Conservation (phyloP, 2,329 filamentous ascomycete species). For the Alternaria longipes region DNA sequence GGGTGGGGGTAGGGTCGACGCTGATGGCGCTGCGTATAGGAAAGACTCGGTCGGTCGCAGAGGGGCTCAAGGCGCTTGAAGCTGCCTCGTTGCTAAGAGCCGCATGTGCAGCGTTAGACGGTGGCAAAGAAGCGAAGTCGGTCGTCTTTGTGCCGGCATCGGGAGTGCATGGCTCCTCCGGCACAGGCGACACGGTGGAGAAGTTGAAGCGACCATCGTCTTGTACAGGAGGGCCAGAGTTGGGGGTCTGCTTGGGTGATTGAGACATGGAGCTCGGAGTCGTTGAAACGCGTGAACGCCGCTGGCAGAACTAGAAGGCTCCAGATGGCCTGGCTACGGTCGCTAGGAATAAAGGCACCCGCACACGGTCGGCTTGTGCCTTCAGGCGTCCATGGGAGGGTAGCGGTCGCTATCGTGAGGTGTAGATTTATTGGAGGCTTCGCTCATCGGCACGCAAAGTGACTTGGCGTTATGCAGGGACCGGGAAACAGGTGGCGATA, state of each 20-base stretch:
- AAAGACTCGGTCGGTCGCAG: conserved; percentile 71
- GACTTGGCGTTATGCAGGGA: conserved; percentile 37
- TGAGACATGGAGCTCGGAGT: conserved; percentile 37
- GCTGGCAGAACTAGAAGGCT: background rate
- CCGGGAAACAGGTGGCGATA: conserved; percentile 24
- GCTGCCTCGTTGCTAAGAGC: conserved; percentile 30
- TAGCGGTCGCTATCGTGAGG: conserved; percentile 9
- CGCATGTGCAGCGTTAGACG: conserved; percentile 18
- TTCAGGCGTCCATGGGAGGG: conserved; percentile 36
- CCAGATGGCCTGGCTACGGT: conserved; percentile 1
- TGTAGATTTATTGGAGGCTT: conserved; percentile 2
- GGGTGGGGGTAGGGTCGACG: conserved; percentile 64
- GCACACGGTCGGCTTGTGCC: conserved; percentile 17
- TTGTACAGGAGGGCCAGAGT: conserved; percentile 19
- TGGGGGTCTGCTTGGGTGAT: conserved; percentile 27
- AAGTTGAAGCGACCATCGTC: conserved; percentile 14
- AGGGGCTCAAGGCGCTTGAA: conserved; percentile 50
- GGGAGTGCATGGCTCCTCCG: conserved; percentile 20
- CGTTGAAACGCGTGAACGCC: conserved; percentile 6
- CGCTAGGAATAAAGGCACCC: conserved; percentile 12
- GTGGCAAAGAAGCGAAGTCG: conserved; percentile 13
- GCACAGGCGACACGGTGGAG: conserved; percentile 25
- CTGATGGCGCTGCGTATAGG: conserved; percentile 83
- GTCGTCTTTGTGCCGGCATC: conserved; percentile 15
- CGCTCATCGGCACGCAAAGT: conserved; percentile 9